Evolutionary conservation across 2,329 filamentous ascomycete species (phyloP), one percentile per base, ranked within the genome.

Genomic region (Colletotrichum limetticola): DNA sequence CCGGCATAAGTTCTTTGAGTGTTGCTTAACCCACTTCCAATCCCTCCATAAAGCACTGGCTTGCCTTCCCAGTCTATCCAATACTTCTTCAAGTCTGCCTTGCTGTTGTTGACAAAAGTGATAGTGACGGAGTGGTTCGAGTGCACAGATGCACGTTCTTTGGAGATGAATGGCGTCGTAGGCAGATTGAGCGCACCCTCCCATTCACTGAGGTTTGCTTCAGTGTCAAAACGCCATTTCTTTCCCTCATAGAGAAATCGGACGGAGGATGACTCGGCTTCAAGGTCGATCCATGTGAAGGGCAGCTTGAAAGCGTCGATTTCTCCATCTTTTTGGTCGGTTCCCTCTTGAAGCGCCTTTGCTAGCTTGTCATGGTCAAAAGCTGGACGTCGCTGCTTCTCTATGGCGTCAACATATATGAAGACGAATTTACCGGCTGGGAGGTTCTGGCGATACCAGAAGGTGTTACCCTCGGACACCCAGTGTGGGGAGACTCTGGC

Each of bases 291-390:
- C 73, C 75, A 79, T 2, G 65, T 68, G 35, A 80, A 76, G 3
- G 78, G 76, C 4, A 79, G 68, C 12, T 72, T 42, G 16, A 68
- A 19, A 7, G 66, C 53, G 12, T 76, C 66, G 12, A 75, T 37
- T 0, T 60, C 32, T 24, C 74, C 42, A 3, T 59, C 55, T 11
- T 74, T 76, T 22, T 53, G 7, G 14, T 9, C 7, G 32, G 5
- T 26, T 8, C 37, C 4, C 7, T 37, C 4, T 22, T 16, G 37
- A 1, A 80, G 66, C 16, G 58, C 74, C 4, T 65, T 30, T 5
- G 77, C 79, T 3, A 80, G 68, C 14, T 56, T 30, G 2, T 66
- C 65, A 24, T 80, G 79, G 5, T 79, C 73, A 67, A 80, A 80
- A 2, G 76, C 77, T 4, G 55, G 46, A 6, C 46, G 26, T 3